phyloP scores from a whole-genome alignment of 2,329 filamentous ascomycete species.

The Cladosporium sp. region DNA sequence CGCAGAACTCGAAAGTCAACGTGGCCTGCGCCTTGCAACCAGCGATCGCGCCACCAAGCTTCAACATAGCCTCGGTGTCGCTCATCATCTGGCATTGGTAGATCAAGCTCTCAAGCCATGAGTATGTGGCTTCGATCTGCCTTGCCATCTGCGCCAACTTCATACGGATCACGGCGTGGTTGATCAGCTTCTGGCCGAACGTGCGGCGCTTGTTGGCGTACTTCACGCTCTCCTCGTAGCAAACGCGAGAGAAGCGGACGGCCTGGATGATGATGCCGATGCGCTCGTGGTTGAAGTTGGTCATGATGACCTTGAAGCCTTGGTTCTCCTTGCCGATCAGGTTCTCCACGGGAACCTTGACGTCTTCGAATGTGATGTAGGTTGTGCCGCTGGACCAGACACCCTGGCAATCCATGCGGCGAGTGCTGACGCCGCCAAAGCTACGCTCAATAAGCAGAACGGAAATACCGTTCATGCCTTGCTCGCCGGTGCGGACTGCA shows the following conservation, averaged over 20 bases:
- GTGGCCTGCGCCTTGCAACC: slow-evolving; percentile 92
- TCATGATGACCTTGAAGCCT: slow-evolving; percentile 99
- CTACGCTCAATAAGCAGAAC: slow-evolving; percentile 89
- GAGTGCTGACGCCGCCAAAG: slow-evolving; percentile 81
- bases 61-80: slow-evolving; percentile 93
- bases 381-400: slow-evolving; percentile 95
- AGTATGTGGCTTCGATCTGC: slow-evolving; percentile 95
- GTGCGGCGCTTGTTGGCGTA: slow-evolving; percentile 97
- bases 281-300: slow-evolving; percentile 99
- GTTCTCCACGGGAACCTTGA: slow-evolving; percentile 99
- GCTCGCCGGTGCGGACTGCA: slow-evolving; percentile 83
- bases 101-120: slow-evolving; percentile 94
- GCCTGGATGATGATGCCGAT: slow-evolving; percentile 99
- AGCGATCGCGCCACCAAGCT: slow-evolving; percentile 91
- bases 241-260: slow-evolving; percentile 91
- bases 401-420: slow-evolving; percentile 97
- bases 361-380: slow-evolving; percentile 97
- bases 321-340: slow-evolving; percentile 97
- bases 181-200: slow-evolving; percentile 94
- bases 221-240: slow-evolving; percentile 94
- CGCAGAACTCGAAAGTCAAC: slow-evolving; percentile 95
- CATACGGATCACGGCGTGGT: slow-evolving; percentile 95
- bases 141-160: slow-evolving; percentile 98
- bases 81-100: slow-evolving; percentile 92
- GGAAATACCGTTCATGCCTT: slow-evolving; percentile 90